Base-by-base conservation (phyloP, 2,329 filamentous ascomycete genomes). In the Cladobotryum mycophilum region DNA sequence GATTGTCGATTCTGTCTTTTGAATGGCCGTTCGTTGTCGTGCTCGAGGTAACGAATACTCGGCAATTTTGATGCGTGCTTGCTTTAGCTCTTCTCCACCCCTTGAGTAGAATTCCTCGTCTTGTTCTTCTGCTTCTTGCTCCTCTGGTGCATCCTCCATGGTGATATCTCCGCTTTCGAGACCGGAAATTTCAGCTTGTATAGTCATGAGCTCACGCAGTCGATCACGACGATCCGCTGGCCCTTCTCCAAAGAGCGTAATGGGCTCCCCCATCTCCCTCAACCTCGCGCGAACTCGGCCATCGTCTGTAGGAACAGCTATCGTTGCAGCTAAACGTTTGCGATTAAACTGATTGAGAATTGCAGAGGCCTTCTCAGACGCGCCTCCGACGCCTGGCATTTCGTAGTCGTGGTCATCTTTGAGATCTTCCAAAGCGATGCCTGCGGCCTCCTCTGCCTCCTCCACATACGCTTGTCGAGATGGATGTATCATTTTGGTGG, bases 21-120 rank as follows among this genome's bases (percentile, higher is more conserved):
- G 89, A 58, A 85, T 86, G 17, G 81, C 82, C 4, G 93, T 74
- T 56, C 92, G 81, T 58, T 80, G 80, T 65, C 88, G 89, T 46
- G 93, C 88, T 50, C 89, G 78, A 2, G 90, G 89, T 45, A 99
- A 71, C 5, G 90, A 95, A 67, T 85, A 97, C 42, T 79, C 76
- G 6, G 91, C 89, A 54, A 99, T 90, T 22, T 85, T 79, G 60
- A 84, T 82, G 53, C 93, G 80, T 2, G 89, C 88, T 46, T 86
- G 76, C 4, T 96, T 71, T 20, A 99, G 74, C 38, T 85, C 84
- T 4, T 81, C 76, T 1, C 84, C 81, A 3, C 93, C 93, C 60
- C 87, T 80, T 0, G 92, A 96, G 67, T 96, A 99, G 68, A 96
- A 99, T 60, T 99, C 93, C 63, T 97, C 90, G 57, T 95, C 88